Conservation (phyloP, 2,329 filamentous ascomycete genomes). For the Fusarium cicatricum region DNA sequence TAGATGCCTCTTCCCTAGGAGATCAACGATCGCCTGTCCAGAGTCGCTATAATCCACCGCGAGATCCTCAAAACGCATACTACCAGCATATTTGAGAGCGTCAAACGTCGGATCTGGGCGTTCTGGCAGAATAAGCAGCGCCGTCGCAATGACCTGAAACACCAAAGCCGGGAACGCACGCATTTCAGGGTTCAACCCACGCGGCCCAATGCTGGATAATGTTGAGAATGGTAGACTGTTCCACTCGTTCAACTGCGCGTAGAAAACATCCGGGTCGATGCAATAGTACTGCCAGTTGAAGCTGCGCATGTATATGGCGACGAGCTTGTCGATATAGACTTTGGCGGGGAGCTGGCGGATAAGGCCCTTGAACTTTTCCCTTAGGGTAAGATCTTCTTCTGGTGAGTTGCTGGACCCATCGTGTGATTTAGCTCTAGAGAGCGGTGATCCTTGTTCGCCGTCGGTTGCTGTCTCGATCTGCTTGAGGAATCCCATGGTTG, state of each 20-base stretch:
- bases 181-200: conserved; percentile 59
- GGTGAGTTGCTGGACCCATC: conserved; percentile 20
- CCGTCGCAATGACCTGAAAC: conserved; percentile 65
- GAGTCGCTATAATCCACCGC: conserved; percentile 68
- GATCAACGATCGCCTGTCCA: conserved; percentile 59
- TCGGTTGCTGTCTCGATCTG: conserved; percentile 59
- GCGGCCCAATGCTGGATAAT: conserved; percentile 59
- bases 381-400: conserved; percentile 49
- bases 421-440: background rate
- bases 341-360: conserved; percentile 66
- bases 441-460: conserved; percentile 31
- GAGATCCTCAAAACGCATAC: conserved; percentile 68
- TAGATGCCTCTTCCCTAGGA: conserved; percentile 66
- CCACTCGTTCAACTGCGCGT: conserved; percentile 62
- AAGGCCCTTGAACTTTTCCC: conserved; percentile 66
- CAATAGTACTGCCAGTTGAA: conserved; percentile 68
- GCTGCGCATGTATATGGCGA: conserved; percentile 63
- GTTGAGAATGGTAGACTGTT: conserved; percentile 60
- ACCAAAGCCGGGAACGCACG: conserved; percentile 67
- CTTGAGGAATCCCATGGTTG: conserved; percentile 63
- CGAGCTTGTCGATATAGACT: conserved; percentile 62
- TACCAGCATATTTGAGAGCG: conserved; percentile 64
- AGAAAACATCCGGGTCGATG: conserved; percentile 62
- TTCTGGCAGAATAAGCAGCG: conserved; percentile 61
- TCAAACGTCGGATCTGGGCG: conserved; percentile 59